Evolutionary conservation across 306 rosid genomes (phyloP).

Genomic region (Trichosanthes truncata): DNA sequence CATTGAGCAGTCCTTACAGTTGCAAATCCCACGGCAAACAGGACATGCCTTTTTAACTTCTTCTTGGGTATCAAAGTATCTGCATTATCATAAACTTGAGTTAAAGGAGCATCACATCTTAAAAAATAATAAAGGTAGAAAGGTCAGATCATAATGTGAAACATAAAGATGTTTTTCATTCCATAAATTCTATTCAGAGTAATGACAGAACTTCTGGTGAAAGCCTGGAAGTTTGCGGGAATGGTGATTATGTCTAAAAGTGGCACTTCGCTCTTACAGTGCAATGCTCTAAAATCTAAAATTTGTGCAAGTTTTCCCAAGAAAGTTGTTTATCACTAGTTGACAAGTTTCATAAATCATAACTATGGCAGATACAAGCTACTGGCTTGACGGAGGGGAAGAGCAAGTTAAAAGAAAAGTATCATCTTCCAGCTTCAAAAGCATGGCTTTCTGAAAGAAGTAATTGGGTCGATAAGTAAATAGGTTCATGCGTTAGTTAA

Average conservation of each 20-base stretch:
- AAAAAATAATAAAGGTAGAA: background rate
- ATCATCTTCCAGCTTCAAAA: background rate
- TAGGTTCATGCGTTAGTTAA: background rate
- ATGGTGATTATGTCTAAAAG: background rate
- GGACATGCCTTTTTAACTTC: slow-evolving; percentile 90
- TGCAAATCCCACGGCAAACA: slow-evolving; percentile 82
- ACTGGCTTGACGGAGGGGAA: background rate
- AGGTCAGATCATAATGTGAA: background rate
- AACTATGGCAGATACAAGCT: background rate
- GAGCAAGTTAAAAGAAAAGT: background rate
- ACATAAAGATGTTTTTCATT: background rate
- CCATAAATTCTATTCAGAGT: background rate
- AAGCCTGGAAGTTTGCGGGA: background rate
- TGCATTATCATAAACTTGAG: slow-evolving; percentile 9
- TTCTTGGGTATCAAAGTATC: slow-evolving; percentile 76
- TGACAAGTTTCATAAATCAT: background rate
- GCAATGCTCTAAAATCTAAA: background rate
- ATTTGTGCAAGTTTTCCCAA: background rate
- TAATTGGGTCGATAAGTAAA: background rate
- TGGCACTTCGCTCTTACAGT: background rate
- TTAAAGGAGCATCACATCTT: background rate
- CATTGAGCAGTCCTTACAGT: slow-evolving; percentile 75
- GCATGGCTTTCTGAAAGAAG: background rate
- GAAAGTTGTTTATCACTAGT: background rate
- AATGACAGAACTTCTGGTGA: background rate